Evolutionary conservation across 2,329 filamentous ascomycete genomes (phyloP), one percentile per base, ranked within the genome.

Genomic region (Emmonsiellopsis sp.): DNA sequence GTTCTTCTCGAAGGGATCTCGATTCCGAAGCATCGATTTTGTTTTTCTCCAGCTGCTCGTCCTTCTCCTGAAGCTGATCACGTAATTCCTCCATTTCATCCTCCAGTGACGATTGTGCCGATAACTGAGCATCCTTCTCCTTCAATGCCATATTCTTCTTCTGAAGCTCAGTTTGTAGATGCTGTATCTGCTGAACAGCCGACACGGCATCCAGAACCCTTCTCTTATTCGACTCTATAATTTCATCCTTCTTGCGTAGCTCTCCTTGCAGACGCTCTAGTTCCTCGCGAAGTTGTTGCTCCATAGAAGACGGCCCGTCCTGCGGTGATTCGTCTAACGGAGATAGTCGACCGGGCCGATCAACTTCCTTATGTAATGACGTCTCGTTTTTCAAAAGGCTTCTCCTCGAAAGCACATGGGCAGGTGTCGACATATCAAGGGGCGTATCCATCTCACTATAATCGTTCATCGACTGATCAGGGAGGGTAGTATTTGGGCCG

Each of bases 341-440:
- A 3, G 27, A 31, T 17, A n/a, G 27, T 42, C 43, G 42, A 7
- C 37, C 31, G 13, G 14, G 27, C 6, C 13, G 39, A 63, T 71
- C 69, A 49, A 70, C 66, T 17, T 71, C 69, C 32, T 65, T 63
- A 50, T 71, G 68, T 7, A 71, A 54, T 17, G 67, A 66, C 1
- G 65, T 68, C 6, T 60, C 60, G 39, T 60, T 62, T 5, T 55
- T 61, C 36, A 37, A 11, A 13, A 49, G 10, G 13, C 36, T 49
- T 34, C 68, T 56, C 50, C 65, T 66, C 50, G 55, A 54, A 44
- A 72, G 56, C 7, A 73, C 36, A 55, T 72, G 71, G 14, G 69
- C 71, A 5, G 71, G 71, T 0, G 71, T 73, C 1, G 71, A 73
- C 66, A 72, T 73, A 52, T 73, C 71, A 8, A 71, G 60, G 2